Conservation (phyloP, 163 green algal species). For the Scenedesmus sp. region DNA sequence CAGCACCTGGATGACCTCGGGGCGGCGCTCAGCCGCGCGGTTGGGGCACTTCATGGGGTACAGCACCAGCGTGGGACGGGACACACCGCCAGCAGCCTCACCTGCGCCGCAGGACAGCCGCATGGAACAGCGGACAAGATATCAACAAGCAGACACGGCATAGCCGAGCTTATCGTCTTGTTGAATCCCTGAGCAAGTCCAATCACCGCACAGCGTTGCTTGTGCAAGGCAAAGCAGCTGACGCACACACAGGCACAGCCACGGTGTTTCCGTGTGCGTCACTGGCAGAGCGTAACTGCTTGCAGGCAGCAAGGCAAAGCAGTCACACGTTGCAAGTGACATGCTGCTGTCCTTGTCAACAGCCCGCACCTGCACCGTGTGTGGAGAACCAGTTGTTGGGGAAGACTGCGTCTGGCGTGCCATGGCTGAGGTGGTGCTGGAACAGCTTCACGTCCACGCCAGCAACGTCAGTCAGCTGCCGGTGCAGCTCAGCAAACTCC, state of each 20-base stretch:
- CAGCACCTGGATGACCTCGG: conserved; percentile 79
- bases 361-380: conserved; percentile 75
- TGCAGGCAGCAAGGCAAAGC: no score
- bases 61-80: conserved; percentile 82
- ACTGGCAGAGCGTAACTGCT: not conserved
- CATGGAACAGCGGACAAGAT: not conserved
- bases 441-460: conserved; percentile 84
- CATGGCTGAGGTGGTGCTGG: conserved; percentile 83
- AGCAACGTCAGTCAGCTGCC: conserved; percentile 84
- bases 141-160: not conserved
- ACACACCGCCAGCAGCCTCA: conserved; percentile 56
- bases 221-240: not conserved
- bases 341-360: not conserved
- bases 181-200: no score
- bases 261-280: not conserved
- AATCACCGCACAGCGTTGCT: no score
- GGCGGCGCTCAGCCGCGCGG: conserved; percentile 82
- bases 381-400: conserved; percentile 99
- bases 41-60: conserved; percentile 96
- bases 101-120: conserved; percentile 28
- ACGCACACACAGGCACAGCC: not conserved
- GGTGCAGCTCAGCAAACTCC: conserved; percentile 89
- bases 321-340: not conserved
- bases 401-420: conserved; percentile 95
- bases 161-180: no score